Evolutionary conservation across 2,329 filamentous ascomycete species (phyloP).

Genomic region (Ceratocystis harringtonii): DNA sequence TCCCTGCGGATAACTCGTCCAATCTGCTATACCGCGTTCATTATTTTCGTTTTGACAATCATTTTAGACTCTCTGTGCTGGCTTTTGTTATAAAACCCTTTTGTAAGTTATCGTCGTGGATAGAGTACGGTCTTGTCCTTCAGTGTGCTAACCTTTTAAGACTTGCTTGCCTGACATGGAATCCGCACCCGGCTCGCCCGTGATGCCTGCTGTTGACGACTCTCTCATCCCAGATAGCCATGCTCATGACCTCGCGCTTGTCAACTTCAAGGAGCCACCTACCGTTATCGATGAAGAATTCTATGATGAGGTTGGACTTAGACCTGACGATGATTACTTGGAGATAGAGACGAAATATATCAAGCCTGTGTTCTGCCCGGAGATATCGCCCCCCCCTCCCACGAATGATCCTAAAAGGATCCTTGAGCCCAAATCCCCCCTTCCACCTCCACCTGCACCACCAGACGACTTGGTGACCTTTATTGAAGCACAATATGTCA

Average conservation of each 20-base stretch:
- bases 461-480: neutral
- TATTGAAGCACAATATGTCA: neutral
- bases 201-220: neutral
- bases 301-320: neutral
- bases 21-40: neutral
- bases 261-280: neutral
- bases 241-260: neutral
- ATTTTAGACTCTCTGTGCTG: neutral
- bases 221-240: neutral
- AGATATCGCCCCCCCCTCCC: neutral
- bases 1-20: neutral
- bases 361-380: neutral
- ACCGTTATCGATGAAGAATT: neutral
- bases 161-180: neutral
- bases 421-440: too few species aligned
- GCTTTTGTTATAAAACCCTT: neutral
- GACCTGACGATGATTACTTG: neutral
- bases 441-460: neutral
- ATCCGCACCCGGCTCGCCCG: neutral
- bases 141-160: too few species aligned
- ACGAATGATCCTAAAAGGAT: neutral
- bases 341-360: neutral
- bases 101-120: neutral
- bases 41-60: neutral
- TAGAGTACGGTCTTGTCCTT: too few species aligned